Conservation (phyloP, 2,329 filamentous ascomycete genomes). For the Ophiosphaerella korrae region DNA sequence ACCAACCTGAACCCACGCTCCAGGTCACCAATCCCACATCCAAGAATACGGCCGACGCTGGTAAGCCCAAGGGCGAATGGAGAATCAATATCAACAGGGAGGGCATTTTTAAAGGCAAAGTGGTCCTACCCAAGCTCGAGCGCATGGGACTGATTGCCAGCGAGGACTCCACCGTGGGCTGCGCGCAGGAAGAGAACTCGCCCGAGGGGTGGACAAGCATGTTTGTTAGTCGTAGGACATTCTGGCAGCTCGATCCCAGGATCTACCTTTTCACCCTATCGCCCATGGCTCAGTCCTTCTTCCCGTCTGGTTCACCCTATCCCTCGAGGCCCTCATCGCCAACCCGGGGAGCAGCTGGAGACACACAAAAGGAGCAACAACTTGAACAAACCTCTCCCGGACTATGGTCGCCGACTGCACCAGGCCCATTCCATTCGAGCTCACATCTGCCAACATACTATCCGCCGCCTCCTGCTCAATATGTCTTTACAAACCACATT, state of each 20-base stretch:
- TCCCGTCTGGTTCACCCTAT: conserved; percentile 57
- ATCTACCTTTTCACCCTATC: conserved; percentile 87
- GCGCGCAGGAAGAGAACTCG: conserved; percentile 64
- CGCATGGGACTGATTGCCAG: conserved; percentile 85
- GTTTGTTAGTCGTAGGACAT: conserved; percentile 80
- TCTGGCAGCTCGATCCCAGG: conserved; percentile 90
- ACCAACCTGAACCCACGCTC: conserved; percentile 75
- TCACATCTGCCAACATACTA: conserved; percentile 92
- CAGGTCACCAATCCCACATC: conserved; percentile 68
- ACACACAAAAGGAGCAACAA: conserved; percentile 34
- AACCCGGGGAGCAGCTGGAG: conserved; percentile 27
- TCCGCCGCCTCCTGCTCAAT: conserved; percentile 81
- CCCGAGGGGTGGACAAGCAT: conserved; percentile 74
- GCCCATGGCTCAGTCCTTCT: conserved; percentile 59
- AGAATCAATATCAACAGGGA: conserved; percentile 81
- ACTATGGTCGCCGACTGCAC: conserved; percentile 49
- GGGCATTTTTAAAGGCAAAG: conserved; percentile 83
- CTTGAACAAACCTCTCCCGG: conserved; percentile 40
- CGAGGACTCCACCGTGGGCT: conserved; percentile 75
- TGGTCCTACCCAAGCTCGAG: conserved; percentile 87
- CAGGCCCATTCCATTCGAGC: conserved; percentile 77
- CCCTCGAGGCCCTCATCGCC: conserved; percentile 59
- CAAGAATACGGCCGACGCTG: conserved; percentile 66
- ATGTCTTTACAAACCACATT: conserved; percentile 75
- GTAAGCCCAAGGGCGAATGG: conserved; percentile 85